Conservation (phyloP, 2,329 filamentous ascomycete genomes). For the Ophiostoma ips region DNA sequence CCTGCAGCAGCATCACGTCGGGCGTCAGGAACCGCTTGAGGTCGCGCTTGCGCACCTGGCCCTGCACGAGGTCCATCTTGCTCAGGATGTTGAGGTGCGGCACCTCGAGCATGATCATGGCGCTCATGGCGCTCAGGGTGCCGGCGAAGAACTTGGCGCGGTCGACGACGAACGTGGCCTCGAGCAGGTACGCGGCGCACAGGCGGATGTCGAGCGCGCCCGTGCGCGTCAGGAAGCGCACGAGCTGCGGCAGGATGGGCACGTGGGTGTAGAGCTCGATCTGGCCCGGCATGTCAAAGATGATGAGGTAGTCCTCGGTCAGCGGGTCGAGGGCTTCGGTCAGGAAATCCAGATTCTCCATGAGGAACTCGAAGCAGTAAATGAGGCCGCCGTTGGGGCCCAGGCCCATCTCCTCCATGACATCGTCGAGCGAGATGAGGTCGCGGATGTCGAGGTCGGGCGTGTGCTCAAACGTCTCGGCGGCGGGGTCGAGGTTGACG, state of each 20-base stretch:
- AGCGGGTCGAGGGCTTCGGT: slow-evolving; percentile 71
- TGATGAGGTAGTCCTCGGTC: slow-evolving; percentile 90
- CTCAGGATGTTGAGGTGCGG: slow-evolving; percentile 92
- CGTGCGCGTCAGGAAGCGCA: slow-evolving; percentile 64
- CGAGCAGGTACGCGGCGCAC: slow-evolving; percentile 86
- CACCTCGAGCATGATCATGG: slow-evolving; percentile 97
- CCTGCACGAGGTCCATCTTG: slow-evolving; percentile 96
- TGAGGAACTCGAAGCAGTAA: slow-evolving; percentile 92
- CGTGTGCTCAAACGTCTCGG: slow-evolving; percentile 80
- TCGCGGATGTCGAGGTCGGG: slow-evolving; percentile 94
- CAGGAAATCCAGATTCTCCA: slow-evolving; percentile 88
- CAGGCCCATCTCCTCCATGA: slow-evolving; percentile 87
- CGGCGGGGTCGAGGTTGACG: slow-evolving; percentile 94
- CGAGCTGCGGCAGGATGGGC: slow-evolving; percentile 73
- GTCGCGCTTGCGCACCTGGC: slow-evolving; percentile 74
- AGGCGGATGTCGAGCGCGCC: slow-evolving; percentile 80
- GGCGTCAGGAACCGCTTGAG: slow-evolving; percentile 83
- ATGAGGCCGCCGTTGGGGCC: slow-evolving; percentile 88
- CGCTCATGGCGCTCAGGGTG: slow-evolving; percentile 90
- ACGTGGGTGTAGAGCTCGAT: slow-evolving; percentile 98
- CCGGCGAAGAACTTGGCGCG: slow-evolving; percentile 95
- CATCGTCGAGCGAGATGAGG: slow-evolving; percentile 83
- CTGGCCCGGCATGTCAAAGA: slow-evolving; percentile 97
- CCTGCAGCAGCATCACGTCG: slow-evolving; percentile 68
- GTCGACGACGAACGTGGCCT: slow-evolving; percentile 91